Percentiles rank a stretch among this genome's conserved stretches.
Evolutionary conservation across 768 basidiomycete species (phyloP).

Genomic region (Rhodocollybia butyracea): DNA sequence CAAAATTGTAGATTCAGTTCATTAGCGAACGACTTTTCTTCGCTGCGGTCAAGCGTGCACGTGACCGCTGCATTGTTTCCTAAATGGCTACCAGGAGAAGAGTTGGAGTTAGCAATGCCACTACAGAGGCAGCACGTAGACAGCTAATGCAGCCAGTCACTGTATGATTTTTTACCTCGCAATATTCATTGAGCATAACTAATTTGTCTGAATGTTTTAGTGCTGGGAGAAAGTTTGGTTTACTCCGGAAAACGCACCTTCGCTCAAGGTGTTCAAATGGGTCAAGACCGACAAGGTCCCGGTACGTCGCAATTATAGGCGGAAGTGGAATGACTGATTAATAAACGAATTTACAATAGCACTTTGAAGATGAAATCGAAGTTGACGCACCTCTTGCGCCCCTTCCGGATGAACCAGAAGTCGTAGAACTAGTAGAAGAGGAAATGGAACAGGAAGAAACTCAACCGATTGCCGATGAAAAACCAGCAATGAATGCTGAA

Average conservation of each 20-base stretch:
- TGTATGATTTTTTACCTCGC: too few species aligned
- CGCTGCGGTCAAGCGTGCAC: not conserved
- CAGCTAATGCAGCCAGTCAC: conserved; percentile 89
- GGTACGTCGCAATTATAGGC: conserved; percentile 37
- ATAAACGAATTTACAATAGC: conserved; percentile 38
- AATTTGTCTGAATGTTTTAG: too few species aligned
- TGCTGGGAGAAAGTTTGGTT: conserved; percentile 84
- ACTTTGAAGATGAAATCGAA: conserved; percentile 84
- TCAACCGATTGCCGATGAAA: conserved; percentile 36
- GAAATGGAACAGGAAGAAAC: conserved; percentile 71
- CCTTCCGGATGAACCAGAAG: conserved; percentile 74
- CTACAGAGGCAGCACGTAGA: conserved; percentile 76
- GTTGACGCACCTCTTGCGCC: conserved; percentile 79
- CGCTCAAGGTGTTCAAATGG: conserved; percentile 72
- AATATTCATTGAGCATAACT: too few species aligned
- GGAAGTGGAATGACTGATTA: not conserved
- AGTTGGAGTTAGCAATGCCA: conserved; percentile 73
- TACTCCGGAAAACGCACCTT: conserved; percentile 52
- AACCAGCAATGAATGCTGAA: conserved; percentile 28
- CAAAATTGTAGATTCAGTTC: too few species aligned
- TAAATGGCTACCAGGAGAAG: conserved; percentile 75
- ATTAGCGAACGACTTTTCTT: too few species aligned
- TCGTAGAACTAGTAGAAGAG: conserved; percentile 72
- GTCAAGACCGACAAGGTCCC: conserved; percentile 76
- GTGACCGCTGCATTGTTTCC: not conserved